Conservation (phyloP, 768 basidiomycete species). For the Lactifluus pinguis region DNA sequence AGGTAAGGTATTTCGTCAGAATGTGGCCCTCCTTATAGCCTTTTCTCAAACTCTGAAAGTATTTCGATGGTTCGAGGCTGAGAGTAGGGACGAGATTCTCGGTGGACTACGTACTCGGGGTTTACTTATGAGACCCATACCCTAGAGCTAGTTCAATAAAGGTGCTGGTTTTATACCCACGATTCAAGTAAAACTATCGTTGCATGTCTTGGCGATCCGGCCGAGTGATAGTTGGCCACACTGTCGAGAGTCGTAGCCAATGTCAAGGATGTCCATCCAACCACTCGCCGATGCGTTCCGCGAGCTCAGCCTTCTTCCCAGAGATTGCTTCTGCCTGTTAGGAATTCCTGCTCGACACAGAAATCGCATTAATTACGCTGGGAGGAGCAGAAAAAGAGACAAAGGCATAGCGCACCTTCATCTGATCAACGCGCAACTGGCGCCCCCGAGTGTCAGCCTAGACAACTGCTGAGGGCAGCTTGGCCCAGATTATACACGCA, state of each 20-base stretch:
- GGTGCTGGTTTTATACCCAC: background rate
- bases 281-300: slow-evolving; percentile 60
- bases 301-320: slow-evolving; percentile 66
- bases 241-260: background rate
- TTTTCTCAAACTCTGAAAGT: too few species aligned
- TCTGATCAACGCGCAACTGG: slow-evolving; percentile 68
- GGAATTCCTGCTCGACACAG: slow-evolving; percentile 48
- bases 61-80: too few species aligned
- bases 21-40: background rate
- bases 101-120: too few species aligned
- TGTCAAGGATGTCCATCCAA: slow-evolving; percentile 32
- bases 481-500: slow-evolving; percentile 24
- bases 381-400: background rate
- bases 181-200: background rate
- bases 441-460: background rate
- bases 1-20: background rate
- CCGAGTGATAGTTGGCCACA: background rate
- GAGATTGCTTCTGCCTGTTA: slow-evolving; percentile 58
- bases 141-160: background rate
- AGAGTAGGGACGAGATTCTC: too few species aligned
- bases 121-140: background rate
- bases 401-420: slow-evolving; percentile 46
- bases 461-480: background rate
- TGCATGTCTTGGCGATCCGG: background rate
- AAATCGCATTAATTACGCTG: slow-evolving; percentile 5